Evolutionary conservation across 2,329 filamentous ascomycete species (phyloP), one percentile per base, ranked within the genome.

Genomic region (Epichloe uncinata): DNA sequence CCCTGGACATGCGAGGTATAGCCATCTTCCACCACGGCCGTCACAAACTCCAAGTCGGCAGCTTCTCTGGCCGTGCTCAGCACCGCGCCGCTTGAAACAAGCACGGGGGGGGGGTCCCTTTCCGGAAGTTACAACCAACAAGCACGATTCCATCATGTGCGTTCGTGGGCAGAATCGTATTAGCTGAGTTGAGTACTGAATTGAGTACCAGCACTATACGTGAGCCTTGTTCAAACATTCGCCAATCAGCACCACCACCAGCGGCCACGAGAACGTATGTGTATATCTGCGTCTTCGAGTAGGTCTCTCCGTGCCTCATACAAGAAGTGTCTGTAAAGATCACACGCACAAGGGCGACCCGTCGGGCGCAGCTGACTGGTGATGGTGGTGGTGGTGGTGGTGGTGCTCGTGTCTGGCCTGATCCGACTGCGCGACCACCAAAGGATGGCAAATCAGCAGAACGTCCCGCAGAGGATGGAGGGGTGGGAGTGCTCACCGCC

Each of bases 251-350:
- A 20, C 18, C 18, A 20, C 18, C 18, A 20, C 18, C 18, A 20
- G 18, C 18, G 18, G 18, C 18, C 3, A 20, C 18, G 3, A 20
- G 18, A 20, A 20, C 18, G 18, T 20, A 20, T 20, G 18, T 20
- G 18, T 20, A 20, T 20, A 20, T 20, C 18, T 20, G 18, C 18
- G 18, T 20, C 18, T 20, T 20, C 18, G 18, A 20, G 18, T 20
- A 20, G 20, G 20, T 20, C 20, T 20, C 20, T 20, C 20, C 20
- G 20, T 20, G 3, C 20, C 20, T 20, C 51, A 68, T 74, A 11
- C 74, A 69, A 7, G 22, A n/a, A n/a, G n/a, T n/a, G n/a, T n/a
- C n/a, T n/a, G n/a, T n/a, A n/a, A n/a, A n/a, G n/a, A n/a, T 44
- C 42, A 44, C 42, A 44, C 22, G 42, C 12, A 16, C 42, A 34